A percentile compares a stretch with the other conserved stretches of the same genome.
Conservation (phyloP, 805 yeast species). For the Metschnikowia similis region DNA sequence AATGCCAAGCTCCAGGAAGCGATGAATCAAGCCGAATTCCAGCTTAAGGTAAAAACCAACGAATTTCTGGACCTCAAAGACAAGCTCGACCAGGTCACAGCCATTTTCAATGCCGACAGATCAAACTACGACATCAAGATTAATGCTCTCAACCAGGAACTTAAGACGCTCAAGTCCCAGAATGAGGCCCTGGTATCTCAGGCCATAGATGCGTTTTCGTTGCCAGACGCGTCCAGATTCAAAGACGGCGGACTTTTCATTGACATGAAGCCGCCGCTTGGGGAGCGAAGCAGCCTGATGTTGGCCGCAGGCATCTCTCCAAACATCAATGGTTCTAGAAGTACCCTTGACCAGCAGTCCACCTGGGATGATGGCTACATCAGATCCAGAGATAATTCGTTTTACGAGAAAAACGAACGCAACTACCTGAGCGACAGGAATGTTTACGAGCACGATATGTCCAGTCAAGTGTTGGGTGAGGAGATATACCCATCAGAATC, state of each 20-base stretch:
- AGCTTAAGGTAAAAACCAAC: conserved; percentile 18
- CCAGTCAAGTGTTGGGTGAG: conserved; percentile 41
- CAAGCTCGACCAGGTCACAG: conserved; percentile 29
- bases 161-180: conserved; percentile 5
- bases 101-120: conserved; percentile 30
- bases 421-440: not conserved
- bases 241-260: conserved; percentile 15
- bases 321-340: not conserved
- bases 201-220: not conserved
- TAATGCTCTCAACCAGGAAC: conserved; percentile 17
- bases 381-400: not conserved
- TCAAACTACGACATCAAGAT: conserved; percentile 25
- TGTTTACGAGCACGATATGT: not conserved
- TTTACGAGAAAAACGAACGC: not conserved
- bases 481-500: conserved; percentile 15
- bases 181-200: not conserved
- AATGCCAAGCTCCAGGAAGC: conserved; percentile 19
- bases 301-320: not conserved
- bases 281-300: not conserved
- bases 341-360: not conserved
- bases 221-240: conserved; percentile 5
- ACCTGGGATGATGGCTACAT: not conserved
- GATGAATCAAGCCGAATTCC: conserved; percentile 17
- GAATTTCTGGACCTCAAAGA: conserved; percentile 24
- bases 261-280: conserved; percentile 2